phyloP scores from a whole-genome alignment of 2,329 filamentous ascomycete species.

The Xylariaceae sp. region DNA sequence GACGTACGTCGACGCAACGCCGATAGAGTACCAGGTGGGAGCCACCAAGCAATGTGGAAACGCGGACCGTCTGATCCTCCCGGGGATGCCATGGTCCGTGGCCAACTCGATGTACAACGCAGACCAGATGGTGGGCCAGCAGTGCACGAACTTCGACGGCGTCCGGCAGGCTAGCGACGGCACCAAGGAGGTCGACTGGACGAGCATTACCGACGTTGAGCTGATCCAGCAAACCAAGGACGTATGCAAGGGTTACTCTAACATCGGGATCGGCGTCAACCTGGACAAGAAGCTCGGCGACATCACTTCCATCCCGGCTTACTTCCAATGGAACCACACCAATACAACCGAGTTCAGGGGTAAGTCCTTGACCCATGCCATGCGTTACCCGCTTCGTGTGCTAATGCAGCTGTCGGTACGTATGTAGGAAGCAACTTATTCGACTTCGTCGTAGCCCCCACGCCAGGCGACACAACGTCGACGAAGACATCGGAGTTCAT shows the following conservation, averaged over 20 bases:
- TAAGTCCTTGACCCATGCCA: conserved; percentile 3
- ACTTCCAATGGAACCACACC: conserved; percentile 19
- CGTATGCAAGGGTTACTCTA: conserved; percentile 21
- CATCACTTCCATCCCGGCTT: conserved; percentile 19
- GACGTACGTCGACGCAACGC: conserved; percentile 1
- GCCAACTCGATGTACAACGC: conserved; percentile 23
- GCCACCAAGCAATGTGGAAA: conserved; percentile 18
- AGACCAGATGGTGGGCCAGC: conserved; percentile 18
- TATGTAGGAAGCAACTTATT: conserved; percentile 24
- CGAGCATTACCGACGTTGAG: conserved; percentile 14
- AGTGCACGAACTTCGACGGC: conserved; percentile 20
- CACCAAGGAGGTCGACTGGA: conserved; percentile 16
- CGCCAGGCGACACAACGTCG: conserved; percentile 13
- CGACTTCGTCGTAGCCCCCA: conserved; percentile 25
- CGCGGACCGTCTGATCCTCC: conserved; percentile 14
- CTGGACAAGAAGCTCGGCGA: conserved; percentile 15
- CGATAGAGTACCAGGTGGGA: conserved; percentile 9
- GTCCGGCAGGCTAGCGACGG: conserved; percentile 8
- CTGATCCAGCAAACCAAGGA: conserved; percentile 14
- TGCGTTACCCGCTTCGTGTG: background rate
- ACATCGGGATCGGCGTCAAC: conserved; percentile 18
- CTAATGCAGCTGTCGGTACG: background rate
- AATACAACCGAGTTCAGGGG: conserved; percentile 18
- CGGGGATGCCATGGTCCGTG: conserved; percentile 21
- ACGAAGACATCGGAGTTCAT: conserved; percentile 25